Percentiles rank a stretch among this genome's conserved stretches.
Evolutionary conservation across 164 flowering plant species (phyloP).

Genomic region (Saururus chinensis): DNA sequence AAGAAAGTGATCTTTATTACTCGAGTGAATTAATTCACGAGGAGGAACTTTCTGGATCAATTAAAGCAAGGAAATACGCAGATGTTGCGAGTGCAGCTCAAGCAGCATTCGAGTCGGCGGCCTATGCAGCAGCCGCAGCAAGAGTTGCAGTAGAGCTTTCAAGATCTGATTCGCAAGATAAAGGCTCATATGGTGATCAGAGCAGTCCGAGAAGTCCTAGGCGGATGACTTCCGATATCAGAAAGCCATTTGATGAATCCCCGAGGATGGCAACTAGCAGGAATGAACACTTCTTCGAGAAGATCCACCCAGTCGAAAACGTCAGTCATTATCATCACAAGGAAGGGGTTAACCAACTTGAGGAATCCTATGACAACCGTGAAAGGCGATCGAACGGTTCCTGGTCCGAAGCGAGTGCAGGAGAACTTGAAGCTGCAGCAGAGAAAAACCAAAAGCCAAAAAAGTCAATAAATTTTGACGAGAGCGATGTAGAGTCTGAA

Average conservation of each 20-base stretch:
- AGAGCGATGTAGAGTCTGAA: constrained; percentile 24
- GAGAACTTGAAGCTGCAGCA: not conserved
- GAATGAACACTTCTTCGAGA: not conserved
- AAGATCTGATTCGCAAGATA: constrained; percentile 19
- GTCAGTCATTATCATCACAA: not conserved
- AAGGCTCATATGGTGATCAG: constrained; percentile 24
- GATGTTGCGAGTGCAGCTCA: constrained; percentile 78
- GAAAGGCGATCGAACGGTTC: not conserved
- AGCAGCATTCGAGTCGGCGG: constrained; percentile 85
- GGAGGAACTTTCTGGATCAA: constrained; percentile 3
- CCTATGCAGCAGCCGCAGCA: constrained; percentile 73
- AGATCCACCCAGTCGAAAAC: not conserved
- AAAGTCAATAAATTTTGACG: constrained; percentile 21
- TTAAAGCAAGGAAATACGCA: constrained; percentile 21
- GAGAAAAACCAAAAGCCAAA: constrained; percentile 3
- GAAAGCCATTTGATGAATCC: not conserved
- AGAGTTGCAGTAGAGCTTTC: constrained; percentile 75
- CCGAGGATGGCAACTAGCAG: not conserved
- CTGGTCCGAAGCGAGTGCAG: not conserved
- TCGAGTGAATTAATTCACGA: not conserved
- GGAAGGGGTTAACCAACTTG: not conserved
- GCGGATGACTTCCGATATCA: not conserved
- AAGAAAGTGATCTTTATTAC: not conserved
- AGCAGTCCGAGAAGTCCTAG: constrained; percentile 5
- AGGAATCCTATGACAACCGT: not conserved